Conservation (phyloP, 225 moss, liverwort and hornwort species). For the Takakia lepidozioides region DNA sequence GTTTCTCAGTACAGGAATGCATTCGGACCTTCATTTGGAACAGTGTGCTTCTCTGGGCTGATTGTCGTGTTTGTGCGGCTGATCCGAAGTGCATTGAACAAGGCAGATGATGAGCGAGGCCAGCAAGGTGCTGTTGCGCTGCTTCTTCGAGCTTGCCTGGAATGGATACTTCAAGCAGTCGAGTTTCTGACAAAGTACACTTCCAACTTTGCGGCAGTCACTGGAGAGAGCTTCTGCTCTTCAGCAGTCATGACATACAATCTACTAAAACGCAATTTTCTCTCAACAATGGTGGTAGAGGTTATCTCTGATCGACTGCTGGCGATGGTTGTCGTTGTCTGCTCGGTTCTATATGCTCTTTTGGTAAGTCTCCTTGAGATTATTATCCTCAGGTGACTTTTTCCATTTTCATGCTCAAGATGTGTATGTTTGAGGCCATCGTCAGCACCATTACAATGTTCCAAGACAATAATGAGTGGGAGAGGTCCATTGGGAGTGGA, state of each 20-base stretch:
- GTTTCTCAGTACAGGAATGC: conserved; percentile 58
- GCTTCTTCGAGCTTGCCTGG: conserved; percentile 58
- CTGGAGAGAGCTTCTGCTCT: conserved; percentile 67
- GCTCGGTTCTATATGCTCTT: conserved; percentile 46
- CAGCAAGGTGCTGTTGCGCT: conserved; percentile 32
- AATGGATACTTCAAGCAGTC: conserved; percentile 50
- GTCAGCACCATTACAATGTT: neutral
- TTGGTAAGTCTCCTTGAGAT: conserved; percentile 28
- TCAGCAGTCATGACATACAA: conserved; percentile 60
- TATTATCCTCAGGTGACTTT: neutral
- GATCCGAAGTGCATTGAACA: conserved; percentile 49
- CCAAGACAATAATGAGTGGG: neutral
- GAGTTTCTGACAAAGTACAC: conserved; percentile 81
- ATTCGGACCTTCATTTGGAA: conserved; percentile 75
- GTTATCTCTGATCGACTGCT: conserved; percentile 58
- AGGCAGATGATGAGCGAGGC: conserved; percentile 20
- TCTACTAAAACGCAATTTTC: conserved; percentile 54
- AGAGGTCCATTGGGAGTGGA: no score
- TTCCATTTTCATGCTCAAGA: no score
- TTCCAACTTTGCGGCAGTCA: conserved; percentile 81
- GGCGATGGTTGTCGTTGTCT: conserved; percentile 34
- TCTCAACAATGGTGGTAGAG: conserved; percentile 79
- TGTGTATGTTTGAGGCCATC: no score
- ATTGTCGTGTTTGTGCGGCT: conserved; percentile 44
- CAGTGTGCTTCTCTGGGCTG: conserved; percentile 68